Conservation (phyloP, 106 monocot genomes). For the Amphibolis antarctica region DNA sequence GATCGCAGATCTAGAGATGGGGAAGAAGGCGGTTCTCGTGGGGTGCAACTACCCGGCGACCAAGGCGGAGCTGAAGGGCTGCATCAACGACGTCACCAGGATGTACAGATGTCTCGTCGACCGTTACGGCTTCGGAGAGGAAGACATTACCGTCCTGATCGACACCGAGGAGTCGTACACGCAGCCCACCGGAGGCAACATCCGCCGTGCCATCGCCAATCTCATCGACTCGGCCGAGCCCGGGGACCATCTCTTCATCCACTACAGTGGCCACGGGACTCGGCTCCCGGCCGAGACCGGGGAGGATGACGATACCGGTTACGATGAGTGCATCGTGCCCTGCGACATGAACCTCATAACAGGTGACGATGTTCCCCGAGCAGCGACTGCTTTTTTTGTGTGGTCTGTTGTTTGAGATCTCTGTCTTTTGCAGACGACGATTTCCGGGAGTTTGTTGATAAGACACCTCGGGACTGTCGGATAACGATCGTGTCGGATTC, state of each 20-base stretch:
- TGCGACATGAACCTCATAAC: conserved; percentile 75
- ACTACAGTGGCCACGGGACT: conserved; percentile 91
- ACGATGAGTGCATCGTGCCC: conserved; percentile 67
- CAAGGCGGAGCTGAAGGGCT: conserved; percentile 78
- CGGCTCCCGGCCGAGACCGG: conserved; percentile 86
- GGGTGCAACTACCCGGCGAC: conserved; percentile 88
- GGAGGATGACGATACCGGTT: conserved; percentile 76
- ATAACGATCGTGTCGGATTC: conserved; percentile 91
- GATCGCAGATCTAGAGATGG: conserved; percentile 16
- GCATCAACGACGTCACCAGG: conserved; percentile 84
- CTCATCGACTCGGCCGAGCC: conserved; percentile 41
- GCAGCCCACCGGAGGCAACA: conserved; percentile 80
- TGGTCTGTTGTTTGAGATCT: background rate
- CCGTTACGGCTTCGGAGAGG: conserved; percentile 55
- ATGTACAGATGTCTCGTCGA: conserved; percentile 63
- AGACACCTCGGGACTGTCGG: conserved; percentile 45
- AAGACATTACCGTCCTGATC: conserved; percentile 60
- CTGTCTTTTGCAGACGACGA: conserved; percentile 56
- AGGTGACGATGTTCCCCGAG: conserved; percentile 9
- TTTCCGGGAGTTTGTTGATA: conserved; percentile 62
- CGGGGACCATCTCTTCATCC: conserved; percentile 73
- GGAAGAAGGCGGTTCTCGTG: conserved; percentile 71
- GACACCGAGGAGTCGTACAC: conserved; percentile 48
- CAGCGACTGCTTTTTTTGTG: background rate
- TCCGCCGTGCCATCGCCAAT: conserved; percentile 47